Percentiles rank a stretch among this genome's conserved stretches.
Conservation (phyloP, 768 basidiomycete species). For the Boletus patriciae region DNA sequence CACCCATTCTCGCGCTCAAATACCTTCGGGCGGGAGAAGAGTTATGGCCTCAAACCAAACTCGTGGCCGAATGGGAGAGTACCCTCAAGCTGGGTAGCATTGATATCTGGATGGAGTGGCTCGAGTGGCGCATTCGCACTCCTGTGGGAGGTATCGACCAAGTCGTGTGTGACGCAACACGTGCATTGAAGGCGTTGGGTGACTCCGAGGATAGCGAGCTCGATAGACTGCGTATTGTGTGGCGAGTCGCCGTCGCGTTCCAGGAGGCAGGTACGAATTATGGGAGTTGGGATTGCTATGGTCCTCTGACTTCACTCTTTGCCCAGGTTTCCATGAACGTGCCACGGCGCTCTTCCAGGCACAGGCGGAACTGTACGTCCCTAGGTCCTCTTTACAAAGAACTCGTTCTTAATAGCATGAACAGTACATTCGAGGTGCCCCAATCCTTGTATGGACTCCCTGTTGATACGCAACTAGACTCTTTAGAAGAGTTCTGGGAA, state of each 20-base stretch:
- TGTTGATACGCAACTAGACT: constrained; percentile 50
- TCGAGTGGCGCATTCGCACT: constrained; percentile 68
- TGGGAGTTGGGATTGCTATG: not conserved
- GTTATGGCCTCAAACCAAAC: constrained; percentile 58
- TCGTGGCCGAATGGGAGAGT: constrained; percentile 67
- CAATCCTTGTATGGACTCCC: constrained; percentile 42
- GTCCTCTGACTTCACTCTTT: constrained; percentile 1
- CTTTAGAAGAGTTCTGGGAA: constrained; percentile 84
- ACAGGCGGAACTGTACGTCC: constrained; percentile 74
- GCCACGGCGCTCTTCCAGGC: constrained; percentile 80
- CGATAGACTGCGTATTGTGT: constrained; percentile 60
- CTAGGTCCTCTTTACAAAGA: not conserved
- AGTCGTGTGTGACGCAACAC: constrained; percentile 50
- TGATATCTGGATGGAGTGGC: constrained; percentile 76
- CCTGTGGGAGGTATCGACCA: constrained; percentile 49
- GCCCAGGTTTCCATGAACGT: constrained; percentile 67
- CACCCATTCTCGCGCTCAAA: constrained; percentile 52
- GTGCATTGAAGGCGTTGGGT: constrained; percentile 46
- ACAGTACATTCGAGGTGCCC: constrained; percentile 62
- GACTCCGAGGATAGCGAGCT: constrained; percentile 47
- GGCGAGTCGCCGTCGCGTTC: constrained; percentile 65
- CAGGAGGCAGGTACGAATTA: constrained; percentile 60
- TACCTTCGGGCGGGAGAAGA: constrained; percentile 75
- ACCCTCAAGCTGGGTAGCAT: constrained; percentile 52
- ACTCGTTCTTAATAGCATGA: constrained; percentile 7